A percentile compares a stretch with the other conserved stretches of the same genome.
These are phyloP conservation scores for Pestalotiopsis sp. DNA, from an alignment of 2,329 filamentous ascomycete genomes.

Conservation along the genomic window DNA sequence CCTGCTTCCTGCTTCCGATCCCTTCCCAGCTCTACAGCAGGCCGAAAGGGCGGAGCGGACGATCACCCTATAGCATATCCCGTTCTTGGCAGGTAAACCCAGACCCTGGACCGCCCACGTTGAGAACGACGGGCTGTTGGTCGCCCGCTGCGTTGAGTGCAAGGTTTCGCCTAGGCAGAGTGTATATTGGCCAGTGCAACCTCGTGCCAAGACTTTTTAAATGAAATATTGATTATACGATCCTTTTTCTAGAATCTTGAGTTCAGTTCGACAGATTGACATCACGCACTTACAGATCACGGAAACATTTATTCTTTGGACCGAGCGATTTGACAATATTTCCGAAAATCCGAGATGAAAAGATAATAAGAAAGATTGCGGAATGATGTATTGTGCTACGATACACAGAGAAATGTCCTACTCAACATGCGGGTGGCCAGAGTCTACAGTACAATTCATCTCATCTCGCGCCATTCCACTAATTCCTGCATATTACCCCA, in stretches of 20 bases:
- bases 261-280: not conserved
- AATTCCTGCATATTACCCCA: too few relatives aligned
- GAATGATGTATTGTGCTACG: too few relatives aligned
- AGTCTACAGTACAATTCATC: too few relatives aligned
- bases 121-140: not conserved
- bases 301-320: not conserved
- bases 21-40: not conserved
- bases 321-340: not conserved
- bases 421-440: too few relatives aligned
- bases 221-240: not conserved
- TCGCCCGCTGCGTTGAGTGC: not conserved
- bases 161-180: not conserved
- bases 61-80: not conserved
- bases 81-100: slow-evolving; percentile 5
- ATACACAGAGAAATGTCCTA: too few relatives aligned
- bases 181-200: not conserved
- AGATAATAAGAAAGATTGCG: not conserved
- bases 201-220: not conserved
- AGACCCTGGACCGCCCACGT: not conserved
- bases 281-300: not conserved
- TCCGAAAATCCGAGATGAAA: not conserved
- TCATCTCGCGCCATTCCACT: too few relatives aligned
- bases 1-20: not conserved
- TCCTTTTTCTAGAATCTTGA: not conserved
- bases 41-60: not conserved